Conservation (phyloP, 139 green algal species). For the Chlorella sp. region DNA sequence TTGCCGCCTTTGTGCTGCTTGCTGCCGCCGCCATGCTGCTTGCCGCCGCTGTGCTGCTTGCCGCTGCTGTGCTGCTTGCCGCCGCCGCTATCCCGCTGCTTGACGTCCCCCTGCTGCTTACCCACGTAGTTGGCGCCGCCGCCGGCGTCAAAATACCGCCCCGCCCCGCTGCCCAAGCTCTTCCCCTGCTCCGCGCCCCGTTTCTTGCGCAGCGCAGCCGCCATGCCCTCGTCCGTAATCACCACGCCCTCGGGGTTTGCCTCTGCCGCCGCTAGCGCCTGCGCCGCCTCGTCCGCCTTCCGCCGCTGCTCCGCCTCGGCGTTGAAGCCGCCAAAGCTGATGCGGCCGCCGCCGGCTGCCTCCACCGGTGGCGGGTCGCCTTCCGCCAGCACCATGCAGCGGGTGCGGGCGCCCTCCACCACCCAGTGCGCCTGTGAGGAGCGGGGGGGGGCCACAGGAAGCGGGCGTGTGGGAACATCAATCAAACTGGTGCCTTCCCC, state of each 20-base stretch:
- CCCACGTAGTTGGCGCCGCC: no score
- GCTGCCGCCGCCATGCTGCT: not conserved
- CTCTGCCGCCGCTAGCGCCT: not conserved
- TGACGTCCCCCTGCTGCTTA: not conserved
- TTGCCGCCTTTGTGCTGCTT: not conserved
- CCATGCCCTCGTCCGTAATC: slow-evolving; percentile 29
- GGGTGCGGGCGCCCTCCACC: slow-evolving; percentile 12
- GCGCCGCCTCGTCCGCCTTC: not conserved
- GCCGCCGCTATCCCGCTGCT: not conserved
- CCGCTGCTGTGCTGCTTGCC: not conserved
- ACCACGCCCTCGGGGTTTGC: not conserved
- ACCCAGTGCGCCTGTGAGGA: slow-evolving; percentile 33
- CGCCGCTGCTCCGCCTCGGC: not conserved
- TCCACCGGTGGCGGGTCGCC: slow-evolving; percentile 2
- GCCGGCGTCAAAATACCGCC: no score
- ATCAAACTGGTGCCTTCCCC: no score
- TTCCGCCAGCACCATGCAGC: slow-evolving; percentile 27
- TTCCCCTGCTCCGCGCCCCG: not conserved
- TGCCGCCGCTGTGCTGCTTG: no score
- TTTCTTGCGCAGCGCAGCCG: not conserved
- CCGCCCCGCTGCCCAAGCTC: not conserved
- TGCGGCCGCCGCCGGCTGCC: not conserved
- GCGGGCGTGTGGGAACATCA: not conserved
- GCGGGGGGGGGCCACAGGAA: not conserved
- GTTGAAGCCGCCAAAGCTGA: slow-evolving; percentile 22